Conservation (phyloP, 2,329 filamentous ascomycete genomes). For the Cercospora sp. region DNA sequence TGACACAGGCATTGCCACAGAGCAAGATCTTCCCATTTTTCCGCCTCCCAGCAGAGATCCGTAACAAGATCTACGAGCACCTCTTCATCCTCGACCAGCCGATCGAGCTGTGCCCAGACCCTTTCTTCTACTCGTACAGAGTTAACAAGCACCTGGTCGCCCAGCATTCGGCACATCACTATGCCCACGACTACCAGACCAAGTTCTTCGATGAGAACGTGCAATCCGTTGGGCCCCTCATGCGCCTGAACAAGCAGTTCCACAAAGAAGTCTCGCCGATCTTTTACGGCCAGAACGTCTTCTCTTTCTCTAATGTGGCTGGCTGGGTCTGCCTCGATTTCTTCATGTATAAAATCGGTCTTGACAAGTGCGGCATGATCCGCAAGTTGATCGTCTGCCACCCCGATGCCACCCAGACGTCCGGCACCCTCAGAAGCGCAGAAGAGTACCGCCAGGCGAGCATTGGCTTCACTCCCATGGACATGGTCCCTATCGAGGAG, state of each 20-base stretch:
- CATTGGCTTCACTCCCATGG: not conserved
- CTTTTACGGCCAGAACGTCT: not conserved
- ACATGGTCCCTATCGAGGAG: not conserved
- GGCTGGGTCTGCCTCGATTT: not conserved
- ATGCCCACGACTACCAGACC: not conserved
- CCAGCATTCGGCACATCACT: not conserved
- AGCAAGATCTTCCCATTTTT: constrained; percentile 11
- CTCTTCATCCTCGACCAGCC: not conserved
- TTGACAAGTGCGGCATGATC: not conserved
- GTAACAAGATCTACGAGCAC: constrained; percentile 11
- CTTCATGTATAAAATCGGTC: not conserved
- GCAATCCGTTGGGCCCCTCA: not conserved
- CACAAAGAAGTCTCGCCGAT: not conserved
- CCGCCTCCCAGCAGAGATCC: constrained; percentile 9
- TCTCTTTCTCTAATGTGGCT: not conserved
- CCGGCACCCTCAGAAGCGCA: not conserved
- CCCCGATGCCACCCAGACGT: not conserved
- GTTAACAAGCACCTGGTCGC: not conserved
- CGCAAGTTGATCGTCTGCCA: not conserved
- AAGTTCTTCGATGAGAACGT: not conserved
- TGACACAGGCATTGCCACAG: not conserved
- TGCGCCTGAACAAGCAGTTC: not conserved
- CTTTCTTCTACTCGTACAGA: not conserved
- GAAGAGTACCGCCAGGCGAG: not conserved
- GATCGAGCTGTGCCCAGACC: constrained; percentile 14